phyloP scores from a whole-genome alignment of 2,329 filamentous ascomycete genomes.

The Aspergillus persii region DNA sequence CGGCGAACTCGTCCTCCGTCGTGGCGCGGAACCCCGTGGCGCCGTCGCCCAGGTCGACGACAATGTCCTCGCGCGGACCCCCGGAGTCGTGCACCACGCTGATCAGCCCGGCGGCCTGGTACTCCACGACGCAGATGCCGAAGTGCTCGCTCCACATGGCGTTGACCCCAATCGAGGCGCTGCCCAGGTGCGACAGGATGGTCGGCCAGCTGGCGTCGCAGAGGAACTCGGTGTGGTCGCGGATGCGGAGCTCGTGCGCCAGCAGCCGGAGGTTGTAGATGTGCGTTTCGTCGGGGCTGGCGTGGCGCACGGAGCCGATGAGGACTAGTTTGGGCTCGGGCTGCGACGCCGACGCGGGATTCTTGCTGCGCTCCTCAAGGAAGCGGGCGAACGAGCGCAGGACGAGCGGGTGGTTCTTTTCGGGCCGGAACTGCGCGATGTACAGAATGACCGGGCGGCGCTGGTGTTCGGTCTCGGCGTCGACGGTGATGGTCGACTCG shows the following conservation, averaged over 20 bases:
- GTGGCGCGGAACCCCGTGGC: constrained; percentile 85
- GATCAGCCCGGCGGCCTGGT: constrained; percentile 91
- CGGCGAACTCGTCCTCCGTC: constrained; percentile 74
- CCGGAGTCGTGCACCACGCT: constrained; percentile 91
- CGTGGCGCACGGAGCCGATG: constrained; percentile 85
- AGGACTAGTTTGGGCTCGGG: constrained; percentile 68
- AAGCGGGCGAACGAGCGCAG: constrained; percentile 81
- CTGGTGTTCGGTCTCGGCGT: constrained; percentile 63
- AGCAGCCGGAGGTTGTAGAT: constrained; percentile 87
- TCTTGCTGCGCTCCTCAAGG: constrained; percentile 53
- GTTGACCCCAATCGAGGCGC: constrained; percentile 83
- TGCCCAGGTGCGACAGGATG: constrained; percentile 75
- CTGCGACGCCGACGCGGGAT: constrained; percentile 46
- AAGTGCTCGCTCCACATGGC: constrained; percentile 99
- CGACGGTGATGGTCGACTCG: constrained; percentile 69
- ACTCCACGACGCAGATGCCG: constrained; percentile 96
- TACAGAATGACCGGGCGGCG: constrained; percentile 77
- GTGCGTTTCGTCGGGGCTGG: constrained; percentile 48
- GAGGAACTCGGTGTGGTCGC: constrained; percentile 80
- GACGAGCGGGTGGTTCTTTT: constrained; percentile 92
- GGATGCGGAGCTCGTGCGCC: constrained; percentile 81
- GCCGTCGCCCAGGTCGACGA: constrained; percentile 72
- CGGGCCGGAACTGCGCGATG: constrained; percentile 94
- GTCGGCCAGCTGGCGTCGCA: constrained; percentile 87
- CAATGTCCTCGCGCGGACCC: constrained; percentile 90